Base-by-base conservation (phyloP, 1,139 yeast genomes). In the Kodamaea arcana region DNA sequence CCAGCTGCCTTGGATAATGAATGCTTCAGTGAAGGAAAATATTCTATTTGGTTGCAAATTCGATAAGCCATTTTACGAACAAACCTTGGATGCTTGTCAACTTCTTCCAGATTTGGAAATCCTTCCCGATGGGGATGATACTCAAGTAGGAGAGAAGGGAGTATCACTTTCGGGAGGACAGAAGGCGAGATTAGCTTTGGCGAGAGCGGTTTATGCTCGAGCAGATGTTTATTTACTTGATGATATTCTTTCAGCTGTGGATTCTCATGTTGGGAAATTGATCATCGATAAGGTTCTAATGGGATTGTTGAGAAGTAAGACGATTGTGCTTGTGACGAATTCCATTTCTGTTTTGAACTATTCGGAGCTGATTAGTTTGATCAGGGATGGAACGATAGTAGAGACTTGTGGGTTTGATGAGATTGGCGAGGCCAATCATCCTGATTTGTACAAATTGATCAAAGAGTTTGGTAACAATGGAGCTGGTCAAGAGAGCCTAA, bases 131-230 rank as follows among this genome's bases (percentile, higher is more conserved):
- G 97, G 97, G 31, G 97, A 92, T 56, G 69, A 72, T 37, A 90
- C 98, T 1, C 75, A 84, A 49, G 97, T 92, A 30, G 98, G 98
- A 41, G 98, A 92, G 62, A 90, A 90, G 61, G 98, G 98, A 47
- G 87, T 92, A 34, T 86, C 96, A n/a, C 69, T 92, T 36, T 86
- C 96, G 30, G 98, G 98, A 38, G 98, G 98, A 30, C 97, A 92
- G 59, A 92, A 90, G 67, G 97, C 97, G 1, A 78, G 98, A 58
- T 65, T 92, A 34, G 80, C 95, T 1, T 71, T 92, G 42, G 97
- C 97, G 1, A 76, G 98, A 58, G 96, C 97, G 14, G 97, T 92
- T 4, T 92, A 92, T 58, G 80, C 97, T 2, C 76, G 97, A 47
- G 95, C 97, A 3, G 97, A 92, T 56, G 78, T 90, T 18, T 90